A percentile compares a stretch with the other conserved stretches of the same genome.
Evolutionary conservation across 2,329 filamentous ascomycete genomes (phyloP).

Genomic region (Leptographium procerum): DNA sequence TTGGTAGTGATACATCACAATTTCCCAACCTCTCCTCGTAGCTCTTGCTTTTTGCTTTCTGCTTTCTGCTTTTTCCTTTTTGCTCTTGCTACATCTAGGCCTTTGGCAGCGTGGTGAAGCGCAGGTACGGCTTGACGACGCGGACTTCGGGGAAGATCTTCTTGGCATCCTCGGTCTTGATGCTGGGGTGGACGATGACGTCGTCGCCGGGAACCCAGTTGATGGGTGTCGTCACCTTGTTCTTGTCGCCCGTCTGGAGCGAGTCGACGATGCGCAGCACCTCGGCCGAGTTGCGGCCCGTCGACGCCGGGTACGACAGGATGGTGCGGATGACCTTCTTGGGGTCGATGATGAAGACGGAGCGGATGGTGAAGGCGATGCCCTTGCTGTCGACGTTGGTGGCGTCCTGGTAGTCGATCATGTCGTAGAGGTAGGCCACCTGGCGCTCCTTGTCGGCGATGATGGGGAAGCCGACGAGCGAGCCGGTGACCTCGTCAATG

Average conservation of each 20-base stretch:
- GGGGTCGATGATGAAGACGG: slow-evolving; percentile 90
- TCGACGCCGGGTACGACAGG: slow-evolving; percentile 85
- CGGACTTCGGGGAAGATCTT: slow-evolving; percentile 72
- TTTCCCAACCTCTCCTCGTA: no score
- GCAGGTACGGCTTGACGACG: slow-evolving; percentile 60
- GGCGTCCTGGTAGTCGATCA: slow-evolving; percentile 73
- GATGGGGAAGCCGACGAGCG: slow-evolving; percentile 63
- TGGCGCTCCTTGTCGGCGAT: slow-evolving; percentile 71
- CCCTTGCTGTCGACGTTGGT: slow-evolving; percentile 73
- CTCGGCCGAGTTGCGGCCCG: slow-evolving; percentile 72
- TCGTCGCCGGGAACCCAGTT: slow-evolving; percentile 85
- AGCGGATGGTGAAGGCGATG: slow-evolving; percentile 87
- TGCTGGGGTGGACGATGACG: slow-evolving; percentile 77
- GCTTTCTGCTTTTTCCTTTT: background rate
- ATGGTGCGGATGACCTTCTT: slow-evolving; percentile 88
- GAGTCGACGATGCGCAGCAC: slow-evolving; percentile 70
- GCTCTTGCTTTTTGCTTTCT: background rate
- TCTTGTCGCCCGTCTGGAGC: slow-evolving; percentile 74
- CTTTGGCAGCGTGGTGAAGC: slow-evolving; percentile 58
- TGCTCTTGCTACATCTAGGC: slow-evolving; percentile 10
- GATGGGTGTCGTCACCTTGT: slow-evolving; percentile 79
- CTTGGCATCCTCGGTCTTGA: slow-evolving; percentile 77
- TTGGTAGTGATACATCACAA: no score
- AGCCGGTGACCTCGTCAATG: slow-evolving; percentile 66
- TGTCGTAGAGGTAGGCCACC: slow-evolving; percentile 67